Conservation (phyloP, 2,329 filamentous ascomycete species). For the Claviceps citrina region DNA sequence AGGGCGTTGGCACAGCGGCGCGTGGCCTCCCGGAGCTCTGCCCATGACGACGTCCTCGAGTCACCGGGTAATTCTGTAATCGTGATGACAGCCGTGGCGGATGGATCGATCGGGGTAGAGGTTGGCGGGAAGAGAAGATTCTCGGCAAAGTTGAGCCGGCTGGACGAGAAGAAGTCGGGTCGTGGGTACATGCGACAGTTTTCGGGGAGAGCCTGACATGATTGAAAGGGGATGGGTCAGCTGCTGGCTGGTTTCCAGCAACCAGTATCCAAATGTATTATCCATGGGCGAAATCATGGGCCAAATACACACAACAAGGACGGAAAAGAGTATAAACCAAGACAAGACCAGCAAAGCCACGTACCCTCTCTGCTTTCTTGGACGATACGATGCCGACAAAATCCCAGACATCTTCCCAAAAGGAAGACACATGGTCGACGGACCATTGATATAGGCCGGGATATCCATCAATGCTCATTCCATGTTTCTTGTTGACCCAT, state of each 20-base stretch:
- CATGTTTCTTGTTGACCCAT: constrained; percentile 51
- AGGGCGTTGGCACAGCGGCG: constrained; percentile 57
- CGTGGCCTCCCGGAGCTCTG: constrained; percentile 62
- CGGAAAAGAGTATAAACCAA: background rate
- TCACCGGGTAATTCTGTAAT: constrained; percentile 59
- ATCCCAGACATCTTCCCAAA: constrained; percentile 79
- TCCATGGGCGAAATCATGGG: background rate
- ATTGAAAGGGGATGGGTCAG: background rate
- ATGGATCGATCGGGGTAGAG: constrained; percentile 28
- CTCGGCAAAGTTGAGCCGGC: constrained; percentile 81
- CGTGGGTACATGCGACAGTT: constrained; percentile 67
- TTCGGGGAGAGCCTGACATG: constrained; percentile 47
- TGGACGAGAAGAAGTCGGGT: constrained; percentile 68
- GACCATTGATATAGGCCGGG: constrained; percentile 75
- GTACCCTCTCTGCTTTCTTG: constrained; percentile 43
- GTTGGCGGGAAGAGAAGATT: constrained; percentile 70
- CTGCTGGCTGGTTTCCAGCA: background rate
- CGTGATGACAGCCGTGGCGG: constrained; percentile 58
- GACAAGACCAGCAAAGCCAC: constrained; percentile 6
- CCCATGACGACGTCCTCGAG: constrained; percentile 50
- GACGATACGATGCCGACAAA: constrained; percentile 64
- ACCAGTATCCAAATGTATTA: background rate
- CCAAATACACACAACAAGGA: background rate
- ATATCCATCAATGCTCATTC: constrained; percentile 49
- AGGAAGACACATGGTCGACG: constrained; percentile 54